Evolutionary conservation across 2,329 filamentous ascomycete genomes (phyloP).

Genomic region (Alternaria brassicae): DNA sequence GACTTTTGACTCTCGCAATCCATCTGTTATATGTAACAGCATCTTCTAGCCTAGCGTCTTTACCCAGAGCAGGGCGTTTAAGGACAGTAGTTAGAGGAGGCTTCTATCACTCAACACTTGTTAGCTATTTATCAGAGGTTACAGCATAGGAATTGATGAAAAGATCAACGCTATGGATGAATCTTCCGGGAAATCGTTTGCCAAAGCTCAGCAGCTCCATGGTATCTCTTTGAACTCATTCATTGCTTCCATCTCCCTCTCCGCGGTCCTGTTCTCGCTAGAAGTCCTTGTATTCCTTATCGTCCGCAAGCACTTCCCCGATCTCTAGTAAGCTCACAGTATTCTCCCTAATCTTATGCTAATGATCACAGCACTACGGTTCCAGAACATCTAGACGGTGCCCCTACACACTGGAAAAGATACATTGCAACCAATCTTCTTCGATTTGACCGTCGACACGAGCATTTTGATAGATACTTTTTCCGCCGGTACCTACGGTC

Average conservation of each 20-base stretch:
- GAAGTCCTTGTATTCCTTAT: neutral
- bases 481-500: conserved; percentile 18
- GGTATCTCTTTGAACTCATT: conserved; percentile 14
- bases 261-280: conserved; percentile 8
- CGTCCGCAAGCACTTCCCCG: neutral
- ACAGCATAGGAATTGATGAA: neutral
- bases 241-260: conserved; percentile 13
- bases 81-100: neutral
- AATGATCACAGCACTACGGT: neutral
- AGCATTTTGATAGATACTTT: conserved; percentile 23
- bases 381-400: neutral
- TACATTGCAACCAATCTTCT: conserved; percentile 20
- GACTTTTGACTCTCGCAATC: too few relatives aligned
- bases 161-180: conserved; percentile 9
- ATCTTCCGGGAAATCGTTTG: conserved; percentile 14
- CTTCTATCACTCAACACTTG: neutral
- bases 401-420: neutral
- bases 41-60: too few relatives aligned
- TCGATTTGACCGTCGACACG: neutral
- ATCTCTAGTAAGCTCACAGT: conserved; percentile 10
- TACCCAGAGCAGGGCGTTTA: too few relatives aligned
- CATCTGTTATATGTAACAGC: neutral
- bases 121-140: neutral
- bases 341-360: neutral
- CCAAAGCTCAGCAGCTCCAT: conserved; percentile 14